Base-by-base conservation (phyloP, 2,329 filamentous ascomycete genomes). In the Aspergillus glaucus region DNA sequence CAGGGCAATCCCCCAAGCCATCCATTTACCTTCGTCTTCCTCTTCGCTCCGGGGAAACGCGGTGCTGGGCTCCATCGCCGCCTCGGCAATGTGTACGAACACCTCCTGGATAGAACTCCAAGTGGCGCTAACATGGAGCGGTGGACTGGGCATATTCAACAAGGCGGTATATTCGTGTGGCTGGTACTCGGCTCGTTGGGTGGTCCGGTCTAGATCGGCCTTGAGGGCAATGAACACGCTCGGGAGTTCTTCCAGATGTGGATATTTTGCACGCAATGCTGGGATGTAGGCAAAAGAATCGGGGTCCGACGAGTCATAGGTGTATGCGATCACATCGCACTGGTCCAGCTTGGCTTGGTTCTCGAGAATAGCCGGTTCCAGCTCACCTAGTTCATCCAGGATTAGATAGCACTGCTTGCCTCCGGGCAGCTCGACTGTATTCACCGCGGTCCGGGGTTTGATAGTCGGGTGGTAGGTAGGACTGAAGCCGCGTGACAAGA, bases 401-500 rank as follows among this genome's bases (percentile, higher is more conserved):
- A 98, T 97, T 30, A 98, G 78, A 64, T 98, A 97, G 67, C 91
- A 95, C 70, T 98, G 93, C 67, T 95, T 95, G 45, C 93, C 93
- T 8, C 93, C 93, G 42, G 89, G 90, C 1, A 98, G 80, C 65
- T 98, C 93, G 15, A 98, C 93, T 50, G 88, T 95, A 66, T 98
- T 97, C 56, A 98, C 93, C 0, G 90, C 91, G 3, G 88, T 87
- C 9, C 89, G 86, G 2, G 93, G 90, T 63, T 95, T 93, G 67
- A 98, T 97, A 2, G 93, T 98, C 0, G 93, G 93, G 53, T 87
- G 86, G 65, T 97, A 95, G 6, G 88, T 82, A 2, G 80, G 75
- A 60, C 84, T 87, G 63, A 96, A 96, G 0, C 89, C 88, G 7
- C 90, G 82, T 56, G 90, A 93, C 43, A 98, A 80, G 59, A 98